Percentiles rank a stretch among this genome's conserved stretches.
phyloP scores from a whole-genome alignment of 2,329 filamentous ascomycete genomes.

The Conoideocrella luteorostrata region DNA sequence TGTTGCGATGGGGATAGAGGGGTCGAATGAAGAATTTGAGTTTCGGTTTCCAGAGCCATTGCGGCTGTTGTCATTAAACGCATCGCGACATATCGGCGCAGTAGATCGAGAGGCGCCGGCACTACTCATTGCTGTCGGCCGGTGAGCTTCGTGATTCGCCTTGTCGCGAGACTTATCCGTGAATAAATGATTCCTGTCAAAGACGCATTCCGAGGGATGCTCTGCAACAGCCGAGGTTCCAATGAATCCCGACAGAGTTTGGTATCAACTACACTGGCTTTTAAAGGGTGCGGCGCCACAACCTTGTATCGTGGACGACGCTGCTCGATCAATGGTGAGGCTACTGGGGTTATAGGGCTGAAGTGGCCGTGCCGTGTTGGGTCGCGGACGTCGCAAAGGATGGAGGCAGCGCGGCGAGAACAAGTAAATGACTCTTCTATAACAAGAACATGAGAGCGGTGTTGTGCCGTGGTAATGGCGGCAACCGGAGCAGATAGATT shows the following conservation, averaged over 20 bases:
- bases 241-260: too few species aligned
- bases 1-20: slow-evolving; percentile 13
- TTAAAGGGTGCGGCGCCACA: too few species aligned
- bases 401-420: slow-evolving; percentile 10
- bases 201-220: too few species aligned
- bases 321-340: background rate
- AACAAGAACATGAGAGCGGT: slow-evolving; percentile 26
- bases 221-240: too few species aligned
- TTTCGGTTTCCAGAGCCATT: slow-evolving; percentile 5
- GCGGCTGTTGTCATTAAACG: slow-evolving; percentile 4
- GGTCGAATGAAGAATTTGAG: slow-evolving; percentile 8
- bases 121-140: slow-evolving; percentile 23
- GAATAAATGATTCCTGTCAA: background rate
- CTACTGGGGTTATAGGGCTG: background rate
- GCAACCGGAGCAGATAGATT: background rate
- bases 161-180: background rate
- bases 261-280: too few species aligned
- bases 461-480: background rate
- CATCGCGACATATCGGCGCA: slow-evolving; percentile 21
- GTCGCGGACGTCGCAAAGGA: slow-evolving; percentile 8
- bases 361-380: background rate
- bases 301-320: background rate
- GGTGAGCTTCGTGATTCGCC: background rate
- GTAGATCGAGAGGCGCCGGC: slow-evolving; percentile 20
- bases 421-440: slow-evolving; percentile 25